These are phyloP conservation scores for Ceratocystis cacaofunesta DNA, from an alignment of 2,329 filamentous ascomycete genomes.

Conservation along the genomic window DNA sequence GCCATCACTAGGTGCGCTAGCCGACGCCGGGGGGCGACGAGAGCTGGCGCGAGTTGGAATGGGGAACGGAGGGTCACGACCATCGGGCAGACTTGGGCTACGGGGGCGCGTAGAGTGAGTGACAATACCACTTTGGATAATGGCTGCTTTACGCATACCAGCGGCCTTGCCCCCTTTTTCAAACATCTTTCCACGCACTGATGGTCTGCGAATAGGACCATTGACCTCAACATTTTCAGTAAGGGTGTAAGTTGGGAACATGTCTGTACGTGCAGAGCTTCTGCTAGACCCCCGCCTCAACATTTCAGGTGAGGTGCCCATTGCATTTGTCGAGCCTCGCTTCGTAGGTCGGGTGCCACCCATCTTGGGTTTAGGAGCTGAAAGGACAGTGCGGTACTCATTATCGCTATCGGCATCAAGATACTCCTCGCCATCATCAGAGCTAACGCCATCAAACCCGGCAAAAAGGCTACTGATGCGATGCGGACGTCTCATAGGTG, in stretches of 20 bases:
- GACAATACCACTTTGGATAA: constrained; percentile 65
- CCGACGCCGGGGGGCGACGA: constrained; percentile 50
- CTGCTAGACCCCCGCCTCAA: constrained; percentile 22
- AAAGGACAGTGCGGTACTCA: constrained; percentile 51
- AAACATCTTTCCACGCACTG: constrained; percentile 18
- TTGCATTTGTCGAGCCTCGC: constrained; percentile 28
- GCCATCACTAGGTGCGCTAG: constrained; percentile 55
- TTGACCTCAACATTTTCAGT: constrained; percentile 20
- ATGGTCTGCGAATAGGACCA: constrained; percentile 22
- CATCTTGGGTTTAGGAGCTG: constrained; percentile 35
- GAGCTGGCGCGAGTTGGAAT: constrained; percentile 85
- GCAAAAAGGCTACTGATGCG: constrained; percentile 76
- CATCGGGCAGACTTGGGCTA: constrained; percentile 50
- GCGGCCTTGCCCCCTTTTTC: constrained; percentile 30
- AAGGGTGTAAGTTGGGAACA: constrained; percentile 32
- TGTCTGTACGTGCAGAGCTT: constrained; percentile 28
- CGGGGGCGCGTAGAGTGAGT: constrained; percentile 44
- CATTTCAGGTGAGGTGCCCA: constrained; percentile 29
- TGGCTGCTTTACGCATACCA: constrained; percentile 60
- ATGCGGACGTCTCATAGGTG: constrained; percentile 52
- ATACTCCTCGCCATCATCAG: constrained; percentile 51
- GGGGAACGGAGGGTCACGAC: constrained; percentile 65
- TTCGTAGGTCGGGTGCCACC: constrained; percentile 26
- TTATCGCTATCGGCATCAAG: constrained; percentile 49
- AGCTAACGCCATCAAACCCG: constrained; percentile 60